These are phyloP conservation scores for Striga asiatica DNA, from an alignment of 257 asterid species.

Conservation along the genomic window DNA sequence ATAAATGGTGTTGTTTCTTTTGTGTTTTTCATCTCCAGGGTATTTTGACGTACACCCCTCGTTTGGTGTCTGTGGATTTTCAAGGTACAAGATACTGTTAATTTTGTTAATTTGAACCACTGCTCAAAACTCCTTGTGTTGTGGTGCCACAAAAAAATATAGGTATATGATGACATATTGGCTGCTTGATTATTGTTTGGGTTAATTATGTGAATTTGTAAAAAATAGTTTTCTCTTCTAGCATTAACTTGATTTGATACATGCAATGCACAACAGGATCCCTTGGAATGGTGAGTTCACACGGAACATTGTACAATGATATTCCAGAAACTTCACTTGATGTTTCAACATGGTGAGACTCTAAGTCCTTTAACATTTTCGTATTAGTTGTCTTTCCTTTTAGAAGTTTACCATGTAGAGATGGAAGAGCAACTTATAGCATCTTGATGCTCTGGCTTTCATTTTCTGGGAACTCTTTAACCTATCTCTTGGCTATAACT, in stretches of 20 bases:
- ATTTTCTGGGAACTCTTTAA: neutral
- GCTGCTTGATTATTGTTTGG: too few species aligned
- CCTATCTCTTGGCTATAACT: neutral
- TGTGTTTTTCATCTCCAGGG: constrained; percentile 48
- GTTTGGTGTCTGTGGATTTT: constrained; percentile 68
- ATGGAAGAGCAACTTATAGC: constrained; percentile 9
- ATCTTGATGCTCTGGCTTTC: neutral
- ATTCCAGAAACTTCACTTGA: constrained; percentile 25
- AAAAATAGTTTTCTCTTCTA: constrained; percentile 4
- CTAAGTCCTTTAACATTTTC: constrained; percentile 4
- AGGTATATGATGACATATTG: too few species aligned
- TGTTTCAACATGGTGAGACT: constrained; percentile 61
- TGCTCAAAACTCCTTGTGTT: neutral
- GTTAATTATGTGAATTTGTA: constrained; percentile 1
- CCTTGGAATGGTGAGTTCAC: constrained; percentile 64
- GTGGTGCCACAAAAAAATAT: too few species aligned
- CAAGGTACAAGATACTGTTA: constrained; percentile 47
- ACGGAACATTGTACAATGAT: constrained; percentile 66
- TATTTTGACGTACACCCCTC: constrained; percentile 77
- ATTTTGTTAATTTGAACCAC: neutral
- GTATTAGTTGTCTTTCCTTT: constrained; percentile 4
- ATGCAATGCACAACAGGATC: constrained; percentile 52
- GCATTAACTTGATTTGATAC: constrained; percentile 7
- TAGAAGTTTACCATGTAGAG: neutral
- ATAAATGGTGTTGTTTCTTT: neutral